Percentiles rank a stretch among this genome's conserved stretches.
Evolutionary conservation across 2,329 filamentous ascomycete species (phyloP).

Genomic region (Eutypella sp.): DNA sequence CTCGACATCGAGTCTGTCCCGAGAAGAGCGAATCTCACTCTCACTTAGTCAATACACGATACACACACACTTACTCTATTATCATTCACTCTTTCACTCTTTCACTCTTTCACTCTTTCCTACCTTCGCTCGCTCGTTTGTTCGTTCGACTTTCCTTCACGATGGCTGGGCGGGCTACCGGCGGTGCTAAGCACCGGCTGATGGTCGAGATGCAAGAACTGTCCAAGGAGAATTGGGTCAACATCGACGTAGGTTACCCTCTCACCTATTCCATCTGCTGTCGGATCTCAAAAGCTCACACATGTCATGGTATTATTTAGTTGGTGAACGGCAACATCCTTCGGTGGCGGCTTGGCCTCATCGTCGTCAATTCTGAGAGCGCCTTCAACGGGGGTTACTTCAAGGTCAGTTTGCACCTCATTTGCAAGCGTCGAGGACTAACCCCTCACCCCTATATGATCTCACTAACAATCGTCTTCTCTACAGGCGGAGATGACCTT

Average conservation of each 20-base stretch:
- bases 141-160: conserved; percentile 4
- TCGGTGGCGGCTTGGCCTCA: conserved; percentile 80
- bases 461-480: background rate
- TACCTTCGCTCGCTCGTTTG: too few species aligned
- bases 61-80: too few species aligned
- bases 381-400: conserved; percentile 92
- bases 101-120: background rate
- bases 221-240: conserved; percentile 87
- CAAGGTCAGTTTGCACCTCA: conserved; percentile 46
- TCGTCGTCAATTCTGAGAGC: conserved; percentile 89
- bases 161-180: conserved; percentile 23
- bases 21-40: background rate
- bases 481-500: conserved; percentile 76
- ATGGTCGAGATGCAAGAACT: conserved; percentile 84
- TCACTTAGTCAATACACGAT: too few species aligned
- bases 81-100: background rate
- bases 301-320: conserved; percentile 37
- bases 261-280: background rate
- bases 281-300: conserved; percentile 4
- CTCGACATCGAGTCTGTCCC: background rate
- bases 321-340: conserved; percentile 79
- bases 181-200: conserved; percentile 69
- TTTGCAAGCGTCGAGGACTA: background rate
- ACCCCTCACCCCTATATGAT: background rate
- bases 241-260: conserved; percentile 64